Percentiles rank a stretch among this genome's conserved stretches.
Evolutionary conservation across 2,329 filamentous ascomycete genomes (phyloP).

Genomic region (Sordariomycetes sp.): DNA sequence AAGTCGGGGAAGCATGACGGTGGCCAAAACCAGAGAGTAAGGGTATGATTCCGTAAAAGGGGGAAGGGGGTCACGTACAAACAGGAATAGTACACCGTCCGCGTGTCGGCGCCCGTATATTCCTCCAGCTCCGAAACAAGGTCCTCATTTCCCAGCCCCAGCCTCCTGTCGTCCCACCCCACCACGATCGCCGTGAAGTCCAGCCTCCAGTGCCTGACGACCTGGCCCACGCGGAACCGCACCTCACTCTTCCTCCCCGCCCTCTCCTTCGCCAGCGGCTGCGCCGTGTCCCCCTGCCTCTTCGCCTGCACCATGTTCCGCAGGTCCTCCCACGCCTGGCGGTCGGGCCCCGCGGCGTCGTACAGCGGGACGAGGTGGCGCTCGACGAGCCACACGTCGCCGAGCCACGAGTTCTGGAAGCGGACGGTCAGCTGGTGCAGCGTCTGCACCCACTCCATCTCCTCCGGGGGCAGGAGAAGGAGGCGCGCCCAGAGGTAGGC

Average conservation of each 20-base stretch:
- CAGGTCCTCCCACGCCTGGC: conserved; percentile 10
- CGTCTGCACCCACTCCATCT: conserved; percentile 46
- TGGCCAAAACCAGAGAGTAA: not conserved
- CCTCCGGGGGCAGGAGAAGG: conserved; percentile 37
- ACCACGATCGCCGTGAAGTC: conserved; percentile 72
- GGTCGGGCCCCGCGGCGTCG: not conserved
- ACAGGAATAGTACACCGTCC: conserved; percentile 73
- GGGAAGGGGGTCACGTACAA: conserved; percentile 50
- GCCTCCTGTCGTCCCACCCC: conserved; percentile 67
- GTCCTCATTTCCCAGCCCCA: conserved; percentile 57
- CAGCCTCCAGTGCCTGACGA: conserved; percentile 77
- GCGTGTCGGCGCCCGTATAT: conserved; percentile 22
- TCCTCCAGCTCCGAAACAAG: not conserved
- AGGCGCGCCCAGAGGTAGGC: conserved; percentile 62
- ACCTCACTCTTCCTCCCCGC: not conserved
- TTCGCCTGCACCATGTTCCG: conserved; percentile 18
- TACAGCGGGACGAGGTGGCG: conserved; percentile 2
- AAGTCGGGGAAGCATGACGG: not conserved
- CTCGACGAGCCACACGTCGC: conserved; percentile 7
- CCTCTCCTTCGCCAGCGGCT: conserved; percentile 7
- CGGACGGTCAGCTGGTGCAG: conserved; percentile 52
- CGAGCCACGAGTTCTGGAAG: conserved; percentile 9
- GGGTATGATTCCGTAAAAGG: not conserved
- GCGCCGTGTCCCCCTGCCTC: conserved; percentile 30
- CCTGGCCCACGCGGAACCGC: conserved; percentile 62